Base-by-base conservation (phyloP, 208 protist genomes). In the Leishmania mexicana region DNA sequence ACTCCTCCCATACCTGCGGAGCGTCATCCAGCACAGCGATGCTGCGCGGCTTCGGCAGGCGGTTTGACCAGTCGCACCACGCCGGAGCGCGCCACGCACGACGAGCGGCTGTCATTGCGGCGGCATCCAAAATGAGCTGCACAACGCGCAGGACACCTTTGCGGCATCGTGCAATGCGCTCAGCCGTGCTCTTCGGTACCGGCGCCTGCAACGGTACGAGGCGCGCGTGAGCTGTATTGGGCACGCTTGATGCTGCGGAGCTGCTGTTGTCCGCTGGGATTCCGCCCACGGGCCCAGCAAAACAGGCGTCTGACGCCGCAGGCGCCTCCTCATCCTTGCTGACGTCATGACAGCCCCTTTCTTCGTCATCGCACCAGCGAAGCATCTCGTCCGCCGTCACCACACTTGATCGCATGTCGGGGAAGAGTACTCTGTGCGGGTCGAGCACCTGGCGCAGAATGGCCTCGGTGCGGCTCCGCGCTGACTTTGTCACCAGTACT, bases 21-120 rank as follows among this genome's bases (percentile, higher is more conserved):
- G 88, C 74, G 80, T 97, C 94, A 80, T 97, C 94, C 24, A 97
- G 78, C 45, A 96, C 85, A 5, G 88, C 92, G 19, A 97, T 85
- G 77, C 87, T 91, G 73, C 93, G 88, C 4, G 91, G 74, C 47
- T 80, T 81, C 21, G 83, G 83, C 49, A 86, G 67, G 45, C 83
- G 83, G 45, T 38, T 28, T 3, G 13, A 42, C 71, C 58, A 58
- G 45, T 89, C 84, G 19, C 81, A 85, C 70, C 81, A 83, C 65
- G 71, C 70, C 53, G 86, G 76, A 7, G 83, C 81, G n/a, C 76
- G 67, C 75, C 72, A 79, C 15, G 86, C 78, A 35, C 77, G 84
- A 57, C 77, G 81, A 28, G 64, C 70, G 0, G 81, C 31, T 7
- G 49, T 49, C 8, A 83, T 62, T 6, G 87, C 75, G 7, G 19